A percentile compares a stretch with the other conserved stretches of the same genome.
These are phyloP conservation scores for Brachypodium distachyon DNA, from an alignment of 202 grass and related monocot genomes.

Conservation along the genomic window DNA sequence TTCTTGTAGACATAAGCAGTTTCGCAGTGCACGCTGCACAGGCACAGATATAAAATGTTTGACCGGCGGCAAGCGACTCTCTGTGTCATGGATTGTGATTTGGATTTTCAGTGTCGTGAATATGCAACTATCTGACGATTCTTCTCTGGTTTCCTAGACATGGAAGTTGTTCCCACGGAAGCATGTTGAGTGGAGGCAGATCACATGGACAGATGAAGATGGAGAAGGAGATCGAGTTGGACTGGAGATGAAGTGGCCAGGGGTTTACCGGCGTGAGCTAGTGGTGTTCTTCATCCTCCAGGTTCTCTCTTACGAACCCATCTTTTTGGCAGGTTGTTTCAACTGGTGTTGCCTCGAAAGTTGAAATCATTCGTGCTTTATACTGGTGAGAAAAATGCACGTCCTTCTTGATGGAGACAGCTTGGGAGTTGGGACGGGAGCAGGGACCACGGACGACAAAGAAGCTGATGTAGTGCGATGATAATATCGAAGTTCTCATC, in stretches of 20 bases:
- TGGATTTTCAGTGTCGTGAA: neutral
- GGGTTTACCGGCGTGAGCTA: neutral
- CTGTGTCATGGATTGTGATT: neutral
- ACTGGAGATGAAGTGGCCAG: neutral
- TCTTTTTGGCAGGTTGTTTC: neutral
- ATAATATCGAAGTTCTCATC: constrained; percentile 4
- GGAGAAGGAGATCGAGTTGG: neutral
- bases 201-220: neutral
- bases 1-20: neutral
- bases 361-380: neutral
- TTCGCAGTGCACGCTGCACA: neutral
- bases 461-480: neutral
- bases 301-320: constrained; percentile 14
- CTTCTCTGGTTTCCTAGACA: neutral
- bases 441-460: neutral
- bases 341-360: neutral
- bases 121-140: neutral
- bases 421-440: neutral
- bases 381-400: neutral
- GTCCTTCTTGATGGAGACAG: neutral
- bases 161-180: neutral
- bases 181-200: neutral
- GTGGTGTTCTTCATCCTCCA: neutral
- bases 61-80: neutral
- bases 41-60: neutral